Conservation (phyloP, 2,329 filamentous ascomycete genomes). For the Fusarium miscanthi region DNA sequence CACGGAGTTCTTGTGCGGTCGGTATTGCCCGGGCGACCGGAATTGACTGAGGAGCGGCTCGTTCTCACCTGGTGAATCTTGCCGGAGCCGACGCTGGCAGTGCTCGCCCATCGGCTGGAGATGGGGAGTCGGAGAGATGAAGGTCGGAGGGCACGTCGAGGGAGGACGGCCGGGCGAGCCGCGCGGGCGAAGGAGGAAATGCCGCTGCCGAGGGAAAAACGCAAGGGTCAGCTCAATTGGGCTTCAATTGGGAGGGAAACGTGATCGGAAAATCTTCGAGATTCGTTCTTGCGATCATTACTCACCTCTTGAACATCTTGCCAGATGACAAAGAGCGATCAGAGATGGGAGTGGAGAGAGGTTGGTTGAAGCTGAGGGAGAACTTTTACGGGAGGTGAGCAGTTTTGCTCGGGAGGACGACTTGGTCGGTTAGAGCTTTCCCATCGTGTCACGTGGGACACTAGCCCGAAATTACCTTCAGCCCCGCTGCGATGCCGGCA, state of each 20-base stretch:
- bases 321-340: constrained; percentile 74
- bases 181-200: constrained; percentile 73
- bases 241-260: constrained; percentile 57
- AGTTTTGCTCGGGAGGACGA: constrained; percentile 59
- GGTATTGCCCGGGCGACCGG: constrained; percentile 39
- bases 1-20: constrained; percentile 24
- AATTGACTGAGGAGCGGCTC: constrained; percentile 22
- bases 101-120: constrained; percentile 70
- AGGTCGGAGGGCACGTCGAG: constrained; percentile 69
- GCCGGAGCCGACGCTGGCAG: constrained; percentile 68
- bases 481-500: constrained; percentile 47
- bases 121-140: constrained; percentile 65
- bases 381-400: constrained; percentile 61
- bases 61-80: constrained; percentile 74
- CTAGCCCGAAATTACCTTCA: constrained; percentile 46
- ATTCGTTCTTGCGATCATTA: constrained; percentile 49
- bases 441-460: constrained; percentile 52
- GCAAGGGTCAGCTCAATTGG: constrained; percentile 58
- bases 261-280: constrained; percentile 42
- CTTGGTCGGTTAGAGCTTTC: constrained; percentile 60
- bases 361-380: constrained; percentile 62
- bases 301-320: constrained; percentile 88
- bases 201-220: constrained; percentile 63
- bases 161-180: constrained; percentile 68
- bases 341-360: constrained; percentile 68